Conservation (phyloP, 345 rosid species). For the Lepidium africanum region DNA sequence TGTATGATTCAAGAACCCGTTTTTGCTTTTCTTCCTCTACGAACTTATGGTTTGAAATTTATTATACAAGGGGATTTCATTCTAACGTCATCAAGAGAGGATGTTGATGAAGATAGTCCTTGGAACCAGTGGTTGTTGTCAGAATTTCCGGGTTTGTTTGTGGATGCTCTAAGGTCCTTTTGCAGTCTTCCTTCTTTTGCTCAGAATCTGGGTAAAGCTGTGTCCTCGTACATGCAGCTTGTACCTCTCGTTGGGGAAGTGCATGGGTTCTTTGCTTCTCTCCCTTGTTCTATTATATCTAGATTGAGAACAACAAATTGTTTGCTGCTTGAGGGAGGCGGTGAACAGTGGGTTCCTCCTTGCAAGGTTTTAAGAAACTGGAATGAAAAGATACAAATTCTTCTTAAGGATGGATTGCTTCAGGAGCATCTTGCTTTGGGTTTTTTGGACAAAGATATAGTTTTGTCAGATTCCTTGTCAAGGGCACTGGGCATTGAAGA, state of each 20-base stretch:
- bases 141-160: conserved; percentile 71
- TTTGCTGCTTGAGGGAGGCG: conserved; percentile 73
- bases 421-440: conserved; percentile 77
- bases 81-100: conserved; percentile 98
- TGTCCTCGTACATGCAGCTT: conserved; percentile 72
- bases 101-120: conserved; percentile 84
- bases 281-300: conserved; percentile 62
- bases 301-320: conserved; percentile 60
- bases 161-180: conserved; percentile 56
- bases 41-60: conserved; percentile 91
- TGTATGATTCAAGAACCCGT: conserved; percentile 67
- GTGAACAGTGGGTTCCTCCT: conserved; percentile 71
- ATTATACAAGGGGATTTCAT: conserved; percentile 93
- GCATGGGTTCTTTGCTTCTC: conserved; percentile 81
- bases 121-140: conserved; percentile 95
- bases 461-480: conserved; percentile 70
- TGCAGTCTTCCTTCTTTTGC: conserved; percentile 78
- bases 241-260: conserved; percentile 91
- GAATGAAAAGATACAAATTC: conserved; percentile 53
- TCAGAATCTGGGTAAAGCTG: conserved; percentile 73
- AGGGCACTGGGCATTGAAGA: conserved; percentile 70
- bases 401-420: conserved; percentile 58
- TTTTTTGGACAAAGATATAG: conserved; percentile 62
- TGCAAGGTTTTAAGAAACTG: conserved; percentile 85
- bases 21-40: conserved; percentile 88